Evolutionary conservation across 2,329 filamentous ascomycete genomes (phyloP), one percentile per base, ranked within the genome.

Genomic region (Verticillium nubilum): DNA sequence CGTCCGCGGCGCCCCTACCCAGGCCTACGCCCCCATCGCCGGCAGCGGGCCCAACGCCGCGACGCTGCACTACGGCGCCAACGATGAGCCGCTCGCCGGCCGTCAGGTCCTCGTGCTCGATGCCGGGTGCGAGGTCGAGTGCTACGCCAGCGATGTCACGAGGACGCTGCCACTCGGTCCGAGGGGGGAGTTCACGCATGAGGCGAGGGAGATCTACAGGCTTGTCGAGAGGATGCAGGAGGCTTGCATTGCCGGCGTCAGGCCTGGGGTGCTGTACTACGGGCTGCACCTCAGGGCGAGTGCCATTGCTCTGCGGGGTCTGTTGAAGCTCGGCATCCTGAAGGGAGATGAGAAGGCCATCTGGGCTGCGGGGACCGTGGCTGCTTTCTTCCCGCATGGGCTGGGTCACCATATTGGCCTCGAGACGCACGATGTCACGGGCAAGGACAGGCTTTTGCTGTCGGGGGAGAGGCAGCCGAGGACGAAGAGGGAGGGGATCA

Each of bases 91-190:
- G 1, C 82, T 98, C 19, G 76, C 76, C 2, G 86, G 87, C 27
- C 83, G 87, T 60, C 86, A 93, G 68, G 81, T 93, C 29, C 77
- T 98, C 31, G 87, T 96, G 23, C 79, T 99, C 4, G 94, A 99
- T 70, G 93, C 94, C 1, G 93, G 92, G 2, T 89, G 87, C 65
- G 94, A 98, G 73, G 96, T 87, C 74, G 77, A 86, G 55, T 88
- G 89, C 66, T 98, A 99, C 72, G 92, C 92, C 29, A 90, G 89
- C 60, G 94, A 98, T 72, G 86, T 98, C 28, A 98, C 95, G 0
- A 86, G 94, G 37, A 95, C 93, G 0, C 86, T 97, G 65, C 94
- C 94, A 4, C 76, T 97, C 25, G 83, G 81, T 15, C 3, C 6
- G 6, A 5, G 7, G 26, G 90, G 90, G 5, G 60, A 62, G 0